Evolutionary conservation across 768 basidiomycete species (phyloP), one percentile per base, ranked within the genome.

Genomic region (Boletales sp.): DNA sequence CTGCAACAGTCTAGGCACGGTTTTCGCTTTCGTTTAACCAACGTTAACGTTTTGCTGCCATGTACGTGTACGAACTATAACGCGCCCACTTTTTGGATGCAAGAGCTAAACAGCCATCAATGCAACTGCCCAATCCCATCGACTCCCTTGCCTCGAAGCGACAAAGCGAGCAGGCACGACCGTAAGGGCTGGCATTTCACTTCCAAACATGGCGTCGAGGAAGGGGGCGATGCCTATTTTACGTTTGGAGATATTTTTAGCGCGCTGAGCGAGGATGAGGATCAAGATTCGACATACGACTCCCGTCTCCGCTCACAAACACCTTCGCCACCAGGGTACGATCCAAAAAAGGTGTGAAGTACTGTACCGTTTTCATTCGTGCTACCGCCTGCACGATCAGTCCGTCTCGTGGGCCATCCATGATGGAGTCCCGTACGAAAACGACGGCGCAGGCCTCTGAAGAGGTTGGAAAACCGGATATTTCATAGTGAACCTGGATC

Each of bases 401-500:
- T 18, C 31, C 34, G 31, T 61, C 48, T 46, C 9, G 56, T 21
- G 19, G 5, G 41, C 2, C 17, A 43, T 44, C n/a, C 13, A 18
- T n/a, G 36, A n/a, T 45, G 15, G 47, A 52, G 39, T 67, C 67
- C 49, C 71, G 75, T 30, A 73, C 56, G 53, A 73, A 82, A 46
- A 84, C 53, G 35, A 80, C 58, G 6, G 72, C 67, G 49, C 72
- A 77, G 6, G 70, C 72, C 31, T 75, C 69, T 17, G 60, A 63
- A 25, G 68, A 70, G 8, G 58, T 72, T 9, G 70, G 57, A 50
- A 79, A 75, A 8, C 58, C 62, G 4, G 80, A 82, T 41, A 75
- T 63, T 56, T 83, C 78, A 74, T 78, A 83, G 38, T 72, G 61
- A 12, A 78, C 12, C 36, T 50, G 50, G 39, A 58, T 46, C 40